A percentile compares a stretch with the other conserved stretches of the same genome.
Conservation (phyloP, 371 early-diverging fungal species). For the Gilbertella persicaria region DNA sequence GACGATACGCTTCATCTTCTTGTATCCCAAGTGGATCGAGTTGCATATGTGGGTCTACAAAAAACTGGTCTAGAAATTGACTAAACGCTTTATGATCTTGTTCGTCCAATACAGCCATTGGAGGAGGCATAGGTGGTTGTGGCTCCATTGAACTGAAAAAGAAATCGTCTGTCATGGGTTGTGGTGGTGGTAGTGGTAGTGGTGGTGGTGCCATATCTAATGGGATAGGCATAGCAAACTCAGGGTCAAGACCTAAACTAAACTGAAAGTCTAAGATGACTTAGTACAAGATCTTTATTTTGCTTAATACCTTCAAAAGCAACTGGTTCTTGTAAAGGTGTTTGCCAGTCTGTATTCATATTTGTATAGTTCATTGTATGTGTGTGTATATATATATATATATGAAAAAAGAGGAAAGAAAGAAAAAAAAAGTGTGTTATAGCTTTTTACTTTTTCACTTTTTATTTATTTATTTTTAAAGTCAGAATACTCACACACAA, state of each 20-base stretch:
- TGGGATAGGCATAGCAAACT: slow-evolving; percentile 48
- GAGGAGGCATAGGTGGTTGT: slow-evolving; percentile 8
- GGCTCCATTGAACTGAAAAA: slow-evolving; percentile 10
- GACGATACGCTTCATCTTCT: slow-evolving; percentile 30
- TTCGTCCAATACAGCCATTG: slow-evolving; percentile 36
- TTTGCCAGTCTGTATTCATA: no score
- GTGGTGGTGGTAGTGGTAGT: slow-evolving; percentile 11
- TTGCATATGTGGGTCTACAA: slow-evolving; percentile 41
- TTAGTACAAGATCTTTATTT: slow-evolving; percentile 5
- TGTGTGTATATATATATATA: no score
- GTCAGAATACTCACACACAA: no score
- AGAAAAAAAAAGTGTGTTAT: no score
- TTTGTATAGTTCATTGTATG: no score
- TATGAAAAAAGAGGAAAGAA: no score
- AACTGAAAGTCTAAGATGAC: slow-evolving; percentile 44
- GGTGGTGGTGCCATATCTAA: slow-evolving; percentile 39
- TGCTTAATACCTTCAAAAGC: no score
- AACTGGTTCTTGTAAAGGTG: no score
- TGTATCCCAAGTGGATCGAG: slow-evolving; percentile 23
- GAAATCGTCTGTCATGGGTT: slow-evolving; percentile 3
- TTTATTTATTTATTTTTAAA: no score
- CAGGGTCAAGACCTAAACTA: slow-evolving; percentile 50
- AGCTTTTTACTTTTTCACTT: no score
- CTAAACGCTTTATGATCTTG: slow-evolving; percentile 46
- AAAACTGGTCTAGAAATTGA: slow-evolving; percentile 48